Base-by-base conservation (phyloP, 2,329 filamentous ascomycete genomes). In the Verticillium klebahnii region DNA sequence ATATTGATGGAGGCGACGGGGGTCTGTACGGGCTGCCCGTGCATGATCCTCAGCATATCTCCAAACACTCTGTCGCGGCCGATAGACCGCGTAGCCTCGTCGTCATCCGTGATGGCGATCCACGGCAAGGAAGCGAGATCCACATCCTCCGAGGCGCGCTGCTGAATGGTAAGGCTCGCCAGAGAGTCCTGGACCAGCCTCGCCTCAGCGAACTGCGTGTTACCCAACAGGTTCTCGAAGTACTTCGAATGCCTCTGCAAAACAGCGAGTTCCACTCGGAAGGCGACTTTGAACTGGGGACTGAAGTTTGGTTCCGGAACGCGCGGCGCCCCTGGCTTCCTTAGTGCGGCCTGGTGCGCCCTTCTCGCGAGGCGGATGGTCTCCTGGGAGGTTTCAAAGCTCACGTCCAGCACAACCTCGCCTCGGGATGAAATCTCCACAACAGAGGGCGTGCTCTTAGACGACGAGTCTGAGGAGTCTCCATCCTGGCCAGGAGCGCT, bases 41-140 rank as follows among this genome's bases (percentile, higher is more conserved):
- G 90, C 19, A 92, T 76, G 19, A 90, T 84, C 19, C 82, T 78
- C 29, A 93, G 75, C 67, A 93, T 85, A 70, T 92, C 90, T 57
- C 82, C 82, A 66, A 90, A 85, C n/a, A 85, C 79, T 7, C 77
- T 77, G 66, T 89, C 86, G 37, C 89, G 83, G 8, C 83, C 81
- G 12, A 84, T 81, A 1, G 80, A 76, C 37, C 81, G 82, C 58
- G 88, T 90, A 25, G 88, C 88, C 63, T 87, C 83, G 63, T 91
- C 90, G 63, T 92, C 84, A 68, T 92, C 87, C 2, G 81, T 76
- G 68, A 93, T 88, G 54, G 75, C 68, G 60, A 93, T 80, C 70
- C 80, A 79, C 2, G 90, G 89, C n/a, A 93, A 78, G 36, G 85
- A 80, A 1, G 72, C 66, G 9, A 75, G 67, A 11, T 80, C 78